These are phyloP conservation scores for Arctium minus DNA, from an alignment of 129 eudicot genomes.

Conservation along the genomic window DNA sequence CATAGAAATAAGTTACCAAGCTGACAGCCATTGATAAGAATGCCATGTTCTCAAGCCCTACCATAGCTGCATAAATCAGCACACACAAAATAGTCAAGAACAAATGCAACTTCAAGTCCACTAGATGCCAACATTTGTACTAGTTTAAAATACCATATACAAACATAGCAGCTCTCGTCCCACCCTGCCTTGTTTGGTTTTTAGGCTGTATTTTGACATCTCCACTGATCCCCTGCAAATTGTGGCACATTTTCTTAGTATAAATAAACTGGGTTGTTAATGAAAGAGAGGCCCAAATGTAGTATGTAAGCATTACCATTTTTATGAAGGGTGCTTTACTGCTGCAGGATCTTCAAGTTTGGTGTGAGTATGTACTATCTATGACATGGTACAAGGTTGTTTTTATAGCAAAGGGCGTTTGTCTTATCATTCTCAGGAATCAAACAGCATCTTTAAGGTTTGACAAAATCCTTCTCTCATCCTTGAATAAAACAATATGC, in stretches of 20 bases:
- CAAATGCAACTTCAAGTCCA: not conserved
- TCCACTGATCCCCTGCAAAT: slow-evolving; percentile 39
- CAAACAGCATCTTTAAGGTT: slow-evolving; percentile 39
- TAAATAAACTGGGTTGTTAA: not conserved
- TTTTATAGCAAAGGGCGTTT: slow-evolving; percentile 36
- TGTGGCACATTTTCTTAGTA: not conserved
- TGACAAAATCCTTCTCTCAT: slow-evolving; percentile 16
- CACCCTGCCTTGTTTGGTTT: slow-evolving; percentile 42
- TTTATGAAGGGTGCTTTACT: not conserved
- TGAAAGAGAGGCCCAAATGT: not conserved
- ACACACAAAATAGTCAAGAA: slow-evolving; percentile 7
- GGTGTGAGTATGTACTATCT: slow-evolving; percentile 25
- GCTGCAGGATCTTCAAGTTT: slow-evolving; percentile 9
- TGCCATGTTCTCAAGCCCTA: slow-evolving; percentile 68
- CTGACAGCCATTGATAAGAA: slow-evolving; percentile 59
- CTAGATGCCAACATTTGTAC: not conserved
- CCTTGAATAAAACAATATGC: not conserved
- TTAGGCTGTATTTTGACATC: slow-evolving; percentile 32
- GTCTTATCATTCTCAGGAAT: slow-evolving; percentile 30
- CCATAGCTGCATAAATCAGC: slow-evolving; percentile 43
- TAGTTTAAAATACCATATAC: slow-evolving; percentile 46
- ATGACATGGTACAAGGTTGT: slow-evolving; percentile 3
- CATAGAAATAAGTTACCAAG: slow-evolving; percentile 62
- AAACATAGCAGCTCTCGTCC: slow-evolving; percentile 55
- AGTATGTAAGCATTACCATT: slow-evolving; percentile 15